Percentiles rank a stretch among this genome's conserved stretches.
These are phyloP conservation scores for Globomyces sp. DNA, from an alignment of 371 early-diverging fungal genomes.

Conservation along the genomic window DNA sequence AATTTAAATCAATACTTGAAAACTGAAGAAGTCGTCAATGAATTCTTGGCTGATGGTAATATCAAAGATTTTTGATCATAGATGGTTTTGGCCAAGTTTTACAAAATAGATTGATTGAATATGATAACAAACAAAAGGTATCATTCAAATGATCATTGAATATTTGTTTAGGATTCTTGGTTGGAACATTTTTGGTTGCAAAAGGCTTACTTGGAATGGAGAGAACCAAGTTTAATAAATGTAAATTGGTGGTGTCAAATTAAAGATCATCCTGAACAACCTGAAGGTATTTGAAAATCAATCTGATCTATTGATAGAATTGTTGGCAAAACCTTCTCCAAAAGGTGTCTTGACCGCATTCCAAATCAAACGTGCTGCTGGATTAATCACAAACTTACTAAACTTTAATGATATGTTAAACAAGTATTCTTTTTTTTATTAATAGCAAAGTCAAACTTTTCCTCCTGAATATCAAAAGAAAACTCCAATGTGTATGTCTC, in stretches of 20 bases:
- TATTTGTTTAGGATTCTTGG: slow-evolving; percentile 65
- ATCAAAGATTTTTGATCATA: slow-evolving; percentile 48
- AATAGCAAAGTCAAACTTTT: slow-evolving; percentile 29
- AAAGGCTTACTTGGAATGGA: slow-evolving; percentile 86
- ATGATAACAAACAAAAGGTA: slow-evolving; percentile 37
- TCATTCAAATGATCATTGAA: background rate
- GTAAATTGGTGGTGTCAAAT: slow-evolving; percentile 79
- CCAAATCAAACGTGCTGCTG: slow-evolving; percentile 85
- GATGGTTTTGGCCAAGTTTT: slow-evolving; percentile 81
- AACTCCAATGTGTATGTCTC: slow-evolving; percentile 67
- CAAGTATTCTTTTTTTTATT: slow-evolving; percentile 33
- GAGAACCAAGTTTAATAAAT: slow-evolving; percentile 79
- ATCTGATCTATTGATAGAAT: slow-evolving; percentile 16
- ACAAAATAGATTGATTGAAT: slow-evolving; percentile 68
- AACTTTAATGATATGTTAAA: slow-evolving; percentile 72
- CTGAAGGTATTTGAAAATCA: slow-evolving; percentile 22
- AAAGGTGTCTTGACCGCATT: slow-evolving; percentile 65
- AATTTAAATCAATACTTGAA: slow-evolving; percentile 52
- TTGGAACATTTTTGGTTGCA: slow-evolving; percentile 86
- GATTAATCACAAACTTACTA: slow-evolving; percentile 65
- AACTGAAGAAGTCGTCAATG: slow-evolving; percentile 71
- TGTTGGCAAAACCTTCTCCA: slow-evolving; percentile 41
- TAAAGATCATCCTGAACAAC: slow-evolving; percentile 67
- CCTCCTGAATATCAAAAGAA: slow-evolving; percentile 40
- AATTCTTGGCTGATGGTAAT: slow-evolving; percentile 49